A percentile compares a stretch with the other conserved stretches of the same genome.
Conservation (phyloP, 306 rosid species). For the Corylus avellana region DNA sequence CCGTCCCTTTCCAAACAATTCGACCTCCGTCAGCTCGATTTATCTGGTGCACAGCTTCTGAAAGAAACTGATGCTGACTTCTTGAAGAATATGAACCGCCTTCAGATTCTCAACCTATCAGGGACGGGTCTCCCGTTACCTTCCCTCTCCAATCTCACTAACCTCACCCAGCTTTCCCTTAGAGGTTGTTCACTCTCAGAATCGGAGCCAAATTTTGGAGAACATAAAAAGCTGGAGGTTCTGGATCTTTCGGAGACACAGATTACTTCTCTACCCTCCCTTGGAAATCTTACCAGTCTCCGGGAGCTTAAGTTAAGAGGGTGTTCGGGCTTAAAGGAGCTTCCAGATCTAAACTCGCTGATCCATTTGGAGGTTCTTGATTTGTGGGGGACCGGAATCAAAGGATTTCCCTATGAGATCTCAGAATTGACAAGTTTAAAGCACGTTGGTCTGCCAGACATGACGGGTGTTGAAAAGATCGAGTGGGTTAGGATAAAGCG, state of each 20-base stretch:
- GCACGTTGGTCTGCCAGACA: constrained; percentile 30
- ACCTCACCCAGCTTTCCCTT: constrained; percentile 36
- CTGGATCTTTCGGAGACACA: constrained; percentile 36
- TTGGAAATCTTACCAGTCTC: constrained; percentile 17
- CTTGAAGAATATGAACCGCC: constrained; percentile 12
- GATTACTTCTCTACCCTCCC: constrained; percentile 17
- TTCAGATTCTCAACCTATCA: constrained; percentile 33
- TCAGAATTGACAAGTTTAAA: constrained; percentile 13
- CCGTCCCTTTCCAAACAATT: constrained; percentile 14
- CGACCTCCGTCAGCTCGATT: constrained; percentile 24
- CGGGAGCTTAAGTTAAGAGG: constrained; percentile 28
- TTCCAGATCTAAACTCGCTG: constrained; percentile 2
- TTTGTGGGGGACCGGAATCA: constrained; percentile 25
- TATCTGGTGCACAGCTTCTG: constrained; percentile 17
- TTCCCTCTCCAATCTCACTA: constrained; percentile 4
- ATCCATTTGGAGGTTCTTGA: constrained; percentile 30
- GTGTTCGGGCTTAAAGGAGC: constrained; percentile 9
- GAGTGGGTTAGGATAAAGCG: constrained; percentile 21
- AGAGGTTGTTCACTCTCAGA: constrained; percentile 15
- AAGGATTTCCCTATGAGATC: constrained; percentile 24
- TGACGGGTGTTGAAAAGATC: background rate
- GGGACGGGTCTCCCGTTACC: constrained; percentile 21
- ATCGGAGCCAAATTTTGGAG: background rate
- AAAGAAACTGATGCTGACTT: constrained; percentile 13
- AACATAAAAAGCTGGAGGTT: constrained; percentile 22